A percentile compares a stretch with the other conserved stretches of the same genome.
phyloP scores from a whole-genome alignment of 192 early-diverging fungal species.

The Coemansia furcata region DNA sequence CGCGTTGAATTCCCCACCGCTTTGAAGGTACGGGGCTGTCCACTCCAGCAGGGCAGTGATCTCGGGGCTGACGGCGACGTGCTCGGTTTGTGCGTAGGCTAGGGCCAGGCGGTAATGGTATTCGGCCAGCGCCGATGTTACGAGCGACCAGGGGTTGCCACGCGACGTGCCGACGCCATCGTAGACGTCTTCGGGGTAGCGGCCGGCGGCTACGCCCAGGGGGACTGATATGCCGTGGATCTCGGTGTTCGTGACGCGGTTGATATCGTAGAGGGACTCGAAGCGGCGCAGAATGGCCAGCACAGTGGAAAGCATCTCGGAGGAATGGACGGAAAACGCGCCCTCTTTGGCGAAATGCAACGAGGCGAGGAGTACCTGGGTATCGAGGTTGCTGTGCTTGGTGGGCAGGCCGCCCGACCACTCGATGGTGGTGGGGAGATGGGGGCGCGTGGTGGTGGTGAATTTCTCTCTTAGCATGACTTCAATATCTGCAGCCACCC shows the following conservation, averaged over 20 bases:
- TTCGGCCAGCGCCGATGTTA: conserved; percentile 62
- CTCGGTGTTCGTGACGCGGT: conserved; percentile 16
- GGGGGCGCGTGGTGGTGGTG: conserved; percentile 30
- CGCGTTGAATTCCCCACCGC: conserved; percentile 12
- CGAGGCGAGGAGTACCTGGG: conserved; percentile 59
- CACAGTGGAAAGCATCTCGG: conserved; percentile 21
- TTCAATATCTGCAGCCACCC: conserved; percentile 32
- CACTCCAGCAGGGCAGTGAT: conserved; percentile 44
- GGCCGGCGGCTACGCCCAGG: conserved; percentile 60
- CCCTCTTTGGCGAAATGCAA: conserved; percentile 39
- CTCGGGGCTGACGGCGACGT: conserved; percentile 29
- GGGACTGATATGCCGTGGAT: conserved; percentile 14
- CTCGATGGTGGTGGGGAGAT: conserved; percentile 46
- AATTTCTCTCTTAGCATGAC: conserved; percentile 34
- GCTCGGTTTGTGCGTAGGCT: conserved; percentile 16
- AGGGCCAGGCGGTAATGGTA: conserved; percentile 57
- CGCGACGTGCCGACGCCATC: conserved; percentile 60
- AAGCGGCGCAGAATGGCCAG: conserved; percentile 15
- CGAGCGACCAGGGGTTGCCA: conserved; percentile 79
- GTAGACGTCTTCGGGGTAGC: conserved; percentile 79
- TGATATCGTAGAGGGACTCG: conserved; percentile 22
- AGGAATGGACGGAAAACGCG: conserved; percentile 16
- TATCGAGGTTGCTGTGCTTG: conserved; percentile 60
- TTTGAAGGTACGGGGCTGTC: not conserved
- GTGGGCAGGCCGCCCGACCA: conserved; percentile 37